Base-by-base conservation (phyloP, 2,329 filamentous ascomycete genomes). In the Aureobasidium zeae region DNA sequence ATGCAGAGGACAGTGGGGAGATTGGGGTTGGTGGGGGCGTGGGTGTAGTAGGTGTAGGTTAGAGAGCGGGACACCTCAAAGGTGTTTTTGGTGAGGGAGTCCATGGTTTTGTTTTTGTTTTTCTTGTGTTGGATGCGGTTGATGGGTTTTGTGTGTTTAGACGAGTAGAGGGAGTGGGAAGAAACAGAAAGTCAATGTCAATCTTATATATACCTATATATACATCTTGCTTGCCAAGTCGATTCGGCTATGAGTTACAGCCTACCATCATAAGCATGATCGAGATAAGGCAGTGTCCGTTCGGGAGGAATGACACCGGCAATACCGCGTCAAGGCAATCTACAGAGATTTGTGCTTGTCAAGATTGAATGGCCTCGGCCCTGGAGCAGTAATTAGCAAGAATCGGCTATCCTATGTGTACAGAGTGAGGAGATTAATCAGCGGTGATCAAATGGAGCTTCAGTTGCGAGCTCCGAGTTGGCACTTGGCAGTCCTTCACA, bases 31-130 rank as follows among this genome's bases (percentile, higher is more conserved):
- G 45, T 54, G 51, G 38, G 53, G 47, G 28, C 36, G 20, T 55
- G 52, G 15, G 58, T 52, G 11, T 69, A 68, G 54, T 68, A 70
- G 10, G 58, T 60, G 53, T 70, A 71, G 12, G 54, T 62, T 47
- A 63, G n/a, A 11, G 24, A 30, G 16, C 43, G 43, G 3, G 43
- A 45, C 17, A 45, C 34, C 2, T 45, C 21, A 4, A 45, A 19
- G 12, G 43, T 45, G 26, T 45, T 45, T 10, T 45, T 45, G 20
- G 33, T 31, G 15, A 45, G 16, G 20, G 26, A n/a, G 10, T 45
- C 43, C 43, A 45, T 45, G 43, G 12, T 38, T 13, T 8, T 10
- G 9, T n/a, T 19, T n/a, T 11, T 12, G 28, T 30, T 15, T 12
- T 2, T n/a, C n/a, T n/a, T 25, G 12, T 24, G 22, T 32, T 17